These are phyloP conservation scores for Entomortierella chlamydospora DNA, from an alignment of 192 early-diverging fungal genomes.

Conservation along the genomic window DNA sequence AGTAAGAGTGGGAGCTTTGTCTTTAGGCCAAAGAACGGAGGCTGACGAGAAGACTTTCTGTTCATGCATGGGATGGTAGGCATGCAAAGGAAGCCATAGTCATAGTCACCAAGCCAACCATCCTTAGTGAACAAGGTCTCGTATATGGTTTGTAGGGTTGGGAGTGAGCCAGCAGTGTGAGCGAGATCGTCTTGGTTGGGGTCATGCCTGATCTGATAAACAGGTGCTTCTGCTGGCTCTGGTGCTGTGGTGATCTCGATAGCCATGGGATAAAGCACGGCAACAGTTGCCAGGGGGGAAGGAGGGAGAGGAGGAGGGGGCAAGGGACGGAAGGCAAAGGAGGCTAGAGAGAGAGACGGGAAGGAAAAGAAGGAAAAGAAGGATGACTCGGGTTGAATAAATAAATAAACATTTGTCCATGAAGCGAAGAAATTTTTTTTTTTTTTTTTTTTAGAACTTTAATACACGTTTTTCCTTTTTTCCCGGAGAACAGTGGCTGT, in stretches of 20 bases:
- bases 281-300: background rate
- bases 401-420: too few species aligned
- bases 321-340: too few species aligned
- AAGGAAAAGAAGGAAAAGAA: background rate
- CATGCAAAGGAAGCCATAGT: constrained; percentile 56
- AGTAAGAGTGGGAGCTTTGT: constrained; percentile 56
- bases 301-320: background rate
- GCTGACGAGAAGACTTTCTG: constrained; percentile 35
- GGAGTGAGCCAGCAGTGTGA: constrained; percentile 33
- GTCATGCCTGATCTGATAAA: constrained; percentile 24
- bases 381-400: background rate
- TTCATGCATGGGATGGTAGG: constrained; percentile 55
- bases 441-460: too few species aligned
- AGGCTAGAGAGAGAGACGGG: background rate
- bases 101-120: constrained; percentile 60
- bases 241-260: constrained; percentile 37
- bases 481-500: too few species aligned
- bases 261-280: constrained; percentile 4
- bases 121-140: constrained; percentile 50
- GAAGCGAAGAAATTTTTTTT: too few species aligned
- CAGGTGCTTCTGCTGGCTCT: constrained; percentile 13
- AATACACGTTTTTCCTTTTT: too few species aligned
- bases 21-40: constrained; percentile 64
- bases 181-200: constrained; percentile 28
- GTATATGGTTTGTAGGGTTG: constrained; percentile 22